Evolutionary conservation across 768 basidiomycete species (phyloP).

Genomic region (Boletus reticuloceps): DNA sequence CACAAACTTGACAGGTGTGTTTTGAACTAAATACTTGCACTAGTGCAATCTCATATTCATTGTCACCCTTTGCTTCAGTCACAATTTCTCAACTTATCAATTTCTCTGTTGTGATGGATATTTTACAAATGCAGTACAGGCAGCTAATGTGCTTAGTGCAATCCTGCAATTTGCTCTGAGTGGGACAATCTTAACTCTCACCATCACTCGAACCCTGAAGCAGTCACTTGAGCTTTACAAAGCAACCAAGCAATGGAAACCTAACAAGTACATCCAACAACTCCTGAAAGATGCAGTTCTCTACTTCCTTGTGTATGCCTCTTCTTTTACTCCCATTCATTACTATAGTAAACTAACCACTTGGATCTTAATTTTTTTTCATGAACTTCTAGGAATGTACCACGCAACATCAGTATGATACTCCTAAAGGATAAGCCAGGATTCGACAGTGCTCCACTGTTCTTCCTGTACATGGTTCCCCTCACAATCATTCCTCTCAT

Average conservation of each 20-base stretch:
- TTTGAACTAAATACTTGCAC: background rate
- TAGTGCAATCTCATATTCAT: background rate
- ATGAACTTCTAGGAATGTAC: background rate
- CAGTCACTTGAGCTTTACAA: background rate
- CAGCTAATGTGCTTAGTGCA: background rate
- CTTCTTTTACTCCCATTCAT: constrained; percentile 19
- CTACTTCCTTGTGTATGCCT: constrained; percentile 10
- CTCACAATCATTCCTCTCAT: background rate
- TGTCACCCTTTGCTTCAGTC: background rate
- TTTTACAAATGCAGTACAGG: background rate
- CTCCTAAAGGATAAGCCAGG: background rate
- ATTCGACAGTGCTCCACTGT: no score
- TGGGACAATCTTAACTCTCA: background rate
- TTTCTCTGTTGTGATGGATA: background rate
- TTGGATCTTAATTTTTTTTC: background rate
- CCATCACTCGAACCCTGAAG: background rate
- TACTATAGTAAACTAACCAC: no score
- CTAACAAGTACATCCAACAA: background rate
- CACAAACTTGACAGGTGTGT: constrained; percentile 3
- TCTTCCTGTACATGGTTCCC: background rate
- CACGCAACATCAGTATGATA: background rate
- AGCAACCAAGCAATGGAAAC: constrained; percentile 1
- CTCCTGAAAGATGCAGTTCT: constrained; percentile 1
- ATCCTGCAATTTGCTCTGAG: background rate
- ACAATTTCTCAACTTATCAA: background rate